Percentiles rank a stretch among this genome's conserved stretches.
Evolutionary conservation across 1,284 basidiomycete species (phyloP).

Genomic region (Puccinia brachypodii): DNA sequence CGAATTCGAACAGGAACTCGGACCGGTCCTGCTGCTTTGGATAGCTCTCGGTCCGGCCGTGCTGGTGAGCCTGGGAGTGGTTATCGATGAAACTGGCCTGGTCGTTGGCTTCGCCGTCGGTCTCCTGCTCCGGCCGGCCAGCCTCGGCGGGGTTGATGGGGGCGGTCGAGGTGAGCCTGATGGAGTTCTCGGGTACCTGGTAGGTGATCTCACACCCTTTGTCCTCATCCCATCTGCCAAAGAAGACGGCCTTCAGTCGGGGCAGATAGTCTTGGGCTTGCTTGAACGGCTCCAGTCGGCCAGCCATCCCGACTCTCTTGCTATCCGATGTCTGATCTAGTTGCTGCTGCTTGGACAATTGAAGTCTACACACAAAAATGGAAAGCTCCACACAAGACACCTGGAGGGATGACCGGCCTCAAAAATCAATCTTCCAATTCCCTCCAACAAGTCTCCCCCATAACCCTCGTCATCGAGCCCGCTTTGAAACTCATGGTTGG

Average conservation of each 20-base stretch:
- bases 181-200: constrained; percentile 84
- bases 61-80: neutral
- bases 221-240: constrained; percentile 77
- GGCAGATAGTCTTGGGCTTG: constrained; percentile 48
- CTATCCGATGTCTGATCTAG: no score
- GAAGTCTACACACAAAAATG: neutral
- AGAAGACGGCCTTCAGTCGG: constrained; percentile 80
- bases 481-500: no score
- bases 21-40: neutral
- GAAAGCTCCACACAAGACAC: neutral
- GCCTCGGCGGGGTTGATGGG: constrained; percentile 47
- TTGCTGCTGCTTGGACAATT: no score
- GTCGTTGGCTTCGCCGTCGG: neutral
- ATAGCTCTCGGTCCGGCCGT: neutral
- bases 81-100: neutral
- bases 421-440: no score
- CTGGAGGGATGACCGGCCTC: no score
- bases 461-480: no score
- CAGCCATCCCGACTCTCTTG: neutral
- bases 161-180: constrained; percentile 57
- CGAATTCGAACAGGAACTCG: constrained; percentile 28
- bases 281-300: constrained; percentile 4
- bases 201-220: constrained; percentile 81
- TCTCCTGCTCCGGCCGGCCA: no score
- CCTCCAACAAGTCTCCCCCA: no score